Evolutionary conservation across 768 basidiomycete genomes (phyloP).

Genomic region (Naganishia vishniacii): DNA sequence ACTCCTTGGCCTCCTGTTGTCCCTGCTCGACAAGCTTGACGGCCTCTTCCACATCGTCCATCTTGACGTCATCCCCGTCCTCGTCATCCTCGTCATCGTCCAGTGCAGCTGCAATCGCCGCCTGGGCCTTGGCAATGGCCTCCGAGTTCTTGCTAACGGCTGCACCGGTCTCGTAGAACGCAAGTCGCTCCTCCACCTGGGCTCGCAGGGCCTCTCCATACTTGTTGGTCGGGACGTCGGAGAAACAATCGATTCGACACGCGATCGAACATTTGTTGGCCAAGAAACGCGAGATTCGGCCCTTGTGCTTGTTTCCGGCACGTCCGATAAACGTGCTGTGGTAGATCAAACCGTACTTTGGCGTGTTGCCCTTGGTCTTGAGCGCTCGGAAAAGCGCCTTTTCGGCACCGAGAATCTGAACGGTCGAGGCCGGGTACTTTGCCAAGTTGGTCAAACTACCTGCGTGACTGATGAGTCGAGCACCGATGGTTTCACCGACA

Average conservation of each 20-base stretch:
- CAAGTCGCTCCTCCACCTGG: constrained; percentile 91
- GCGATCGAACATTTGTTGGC: constrained; percentile 99
- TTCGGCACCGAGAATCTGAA: constrained; percentile 96
- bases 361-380: constrained; percentile 98
- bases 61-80: constrained; percentile 59
- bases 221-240: constrained; percentile 67
- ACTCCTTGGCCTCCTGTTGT: constrained; percentile 32
- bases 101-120: constrained; percentile 55
- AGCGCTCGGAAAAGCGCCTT: constrained; percentile 94
- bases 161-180: constrained; percentile 86
- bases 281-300: constrained; percentile 95
- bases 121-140: constrained; percentile 80
- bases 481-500: constrained; percentile 85
- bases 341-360: constrained; percentile 97
- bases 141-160: constrained; percentile 82
- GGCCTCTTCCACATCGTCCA: constrained; percentile 50
- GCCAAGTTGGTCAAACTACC: constrained; percentile 92
- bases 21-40: constrained; percentile 44
- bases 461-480: constrained; percentile 87
- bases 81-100: constrained; percentile 57
- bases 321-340: constrained; percentile 92
- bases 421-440: constrained; percentile 97
- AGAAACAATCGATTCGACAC: constrained; percentile 88
- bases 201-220: constrained; percentile 88
- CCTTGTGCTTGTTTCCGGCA: constrained; percentile 89